phyloP scores from a whole-genome alignment of 306 rosid genomes.

The Casuarina glauca region DNA sequence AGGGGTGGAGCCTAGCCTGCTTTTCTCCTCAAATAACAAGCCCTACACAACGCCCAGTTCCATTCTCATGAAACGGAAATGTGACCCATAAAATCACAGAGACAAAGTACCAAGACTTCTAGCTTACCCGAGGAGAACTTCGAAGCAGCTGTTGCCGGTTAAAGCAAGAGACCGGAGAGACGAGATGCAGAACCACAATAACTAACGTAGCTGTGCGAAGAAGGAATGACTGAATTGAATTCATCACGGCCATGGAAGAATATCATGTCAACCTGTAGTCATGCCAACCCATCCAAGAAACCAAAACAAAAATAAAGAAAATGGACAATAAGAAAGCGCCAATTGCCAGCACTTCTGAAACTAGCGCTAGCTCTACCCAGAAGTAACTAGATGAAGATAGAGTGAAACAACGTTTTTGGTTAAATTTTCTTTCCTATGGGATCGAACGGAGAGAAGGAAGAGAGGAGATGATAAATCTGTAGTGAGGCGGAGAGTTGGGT shows the following conservation, averaged over 20 bases:
- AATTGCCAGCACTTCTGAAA: slow-evolving; percentile 29
- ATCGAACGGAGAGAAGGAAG: slow-evolving; percentile 23
- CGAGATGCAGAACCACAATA: slow-evolving; percentile 34
- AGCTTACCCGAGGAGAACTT: slow-evolving; percentile 49
- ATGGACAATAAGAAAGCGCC: slow-evolving; percentile 33
- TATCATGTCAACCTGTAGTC: slow-evolving; percentile 40
- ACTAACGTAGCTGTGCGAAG: slow-evolving; percentile 33
- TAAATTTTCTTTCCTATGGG: slow-evolving; percentile 14
- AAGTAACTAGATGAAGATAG: slow-evolving; percentile 15
- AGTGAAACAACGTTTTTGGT: slow-evolving; percentile 11
- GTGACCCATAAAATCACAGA: not conserved
- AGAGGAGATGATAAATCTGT: not conserved
- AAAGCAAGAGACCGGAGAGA: slow-evolving; percentile 43
- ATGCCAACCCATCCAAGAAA: slow-evolving; percentile 25
- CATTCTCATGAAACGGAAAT: slow-evolving; percentile 1
- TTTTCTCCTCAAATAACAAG: slow-evolving; percentile 58
- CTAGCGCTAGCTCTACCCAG: slow-evolving; percentile 22
- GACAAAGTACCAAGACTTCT: not conserved
- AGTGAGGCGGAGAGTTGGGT: slow-evolving; percentile 40
- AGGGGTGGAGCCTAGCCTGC: slow-evolving; percentile 84
- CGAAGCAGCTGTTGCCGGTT: slow-evolving; percentile 34
- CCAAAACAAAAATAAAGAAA: not conserved
- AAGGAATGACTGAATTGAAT: slow-evolving; percentile 34
- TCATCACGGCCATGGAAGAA: slow-evolving; percentile 45
- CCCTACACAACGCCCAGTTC: slow-evolving; percentile 42